phyloP scores from a whole-genome alignment of 768 basidiomycete genomes.

The Daedaleopsis nitida region DNA sequence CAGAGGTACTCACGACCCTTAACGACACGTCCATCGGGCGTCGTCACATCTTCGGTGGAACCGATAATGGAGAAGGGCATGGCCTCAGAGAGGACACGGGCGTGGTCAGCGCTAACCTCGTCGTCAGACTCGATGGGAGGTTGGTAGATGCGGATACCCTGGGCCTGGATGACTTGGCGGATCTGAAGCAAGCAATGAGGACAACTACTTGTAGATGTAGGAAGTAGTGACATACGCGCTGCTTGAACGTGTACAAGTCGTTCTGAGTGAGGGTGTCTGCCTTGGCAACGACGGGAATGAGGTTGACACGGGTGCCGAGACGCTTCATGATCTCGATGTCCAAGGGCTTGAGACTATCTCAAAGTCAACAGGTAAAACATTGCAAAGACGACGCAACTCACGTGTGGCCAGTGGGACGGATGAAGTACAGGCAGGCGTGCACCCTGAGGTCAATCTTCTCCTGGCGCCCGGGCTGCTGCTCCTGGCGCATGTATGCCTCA shows the following conservation, averaged over 20 bases:
- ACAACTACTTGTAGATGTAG: slow-evolving; percentile 1
- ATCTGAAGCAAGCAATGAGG: slow-evolving; percentile 48
- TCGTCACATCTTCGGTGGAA: slow-evolving; percentile 91
- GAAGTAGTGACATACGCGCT: slow-evolving; percentile 60
- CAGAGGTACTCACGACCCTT: slow-evolving; percentile 99
- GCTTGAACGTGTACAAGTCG: slow-evolving; percentile 90
- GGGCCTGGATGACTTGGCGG: slow-evolving; percentile 86
- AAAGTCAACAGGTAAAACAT: neutral
- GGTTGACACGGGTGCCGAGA: slow-evolving; percentile 94
- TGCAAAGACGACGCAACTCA: slow-evolving; percentile 42
- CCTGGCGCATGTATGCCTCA: slow-evolving; percentile 95
- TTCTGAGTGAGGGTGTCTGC: slow-evolving; percentile 96
- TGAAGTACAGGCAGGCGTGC: slow-evolving; percentile 97
- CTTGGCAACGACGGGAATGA: slow-evolving; percentile 97
- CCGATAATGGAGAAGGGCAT: slow-evolving; percentile 99
- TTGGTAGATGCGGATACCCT: slow-evolving; percentile 93
- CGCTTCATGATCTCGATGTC: slow-evolving; percentile 99
- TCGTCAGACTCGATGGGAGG: slow-evolving; percentile 91
- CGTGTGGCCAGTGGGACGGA: slow-evolving; percentile 96
- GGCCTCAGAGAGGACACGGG: slow-evolving; percentile 81
- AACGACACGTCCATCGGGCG: slow-evolving; percentile 86
- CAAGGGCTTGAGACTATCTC: slow-evolving; percentile 82
- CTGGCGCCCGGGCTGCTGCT: slow-evolving; percentile 94
- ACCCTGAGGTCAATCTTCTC: slow-evolving; percentile 96
- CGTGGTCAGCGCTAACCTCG: slow-evolving; percentile 85